Evolutionary conservation across 306 rosid genomes (phyloP), one percentile per base, ranked within the genome.

Genomic region (Medicago lupulina): DNA sequence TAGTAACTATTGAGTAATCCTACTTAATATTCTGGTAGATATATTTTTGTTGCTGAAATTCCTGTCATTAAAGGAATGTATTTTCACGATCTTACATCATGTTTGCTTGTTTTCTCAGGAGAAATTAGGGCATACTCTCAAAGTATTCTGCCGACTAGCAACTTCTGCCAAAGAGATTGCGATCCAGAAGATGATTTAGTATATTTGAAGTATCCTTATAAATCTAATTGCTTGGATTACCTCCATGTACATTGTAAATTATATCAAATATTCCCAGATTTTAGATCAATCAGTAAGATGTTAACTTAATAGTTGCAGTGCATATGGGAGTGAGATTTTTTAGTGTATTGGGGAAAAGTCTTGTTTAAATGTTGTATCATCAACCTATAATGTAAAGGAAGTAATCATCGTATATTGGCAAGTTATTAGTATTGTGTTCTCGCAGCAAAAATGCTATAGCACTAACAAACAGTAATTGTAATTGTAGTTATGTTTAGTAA

Each of bases 131-230:
- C 96, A 86, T 80, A 86, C 84, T 79, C 90, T 95, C 28, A 95
- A 89, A 90, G 91, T 95, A 73, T 92, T 95, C 65, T 78, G 82
- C 46, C 87, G 97, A 84, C 79, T 95, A 73, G 90, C 85, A 55
- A 87, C 93, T 82, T 95, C 96, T 9, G 86, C 91, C 44, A 90
- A 92, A 87, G 99, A 90, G 79, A 71, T 90, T 59, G 79, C 94
- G 41, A 83, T 89, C 79, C 93, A 86, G 54, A 90, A 85, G 77
- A 43, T 85, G 60, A 79, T 65, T 40, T 70, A 79, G 57, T 91
- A 91, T 75, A 70, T 36, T 61, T 8, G 0, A 17, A 25, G 76
- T 10, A 23, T 43, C 31, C 19, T 25, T n/a, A 36, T 19, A 41
- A 18, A 43, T 50, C 59, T 2, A 40, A 28, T 60, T 62, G 15